A percentile compares a stretch with the other conserved stretches of the same genome.
phyloP scores from a whole-genome alignment of 345 rosid species.

The Eutrema heterophyllum region DNA sequence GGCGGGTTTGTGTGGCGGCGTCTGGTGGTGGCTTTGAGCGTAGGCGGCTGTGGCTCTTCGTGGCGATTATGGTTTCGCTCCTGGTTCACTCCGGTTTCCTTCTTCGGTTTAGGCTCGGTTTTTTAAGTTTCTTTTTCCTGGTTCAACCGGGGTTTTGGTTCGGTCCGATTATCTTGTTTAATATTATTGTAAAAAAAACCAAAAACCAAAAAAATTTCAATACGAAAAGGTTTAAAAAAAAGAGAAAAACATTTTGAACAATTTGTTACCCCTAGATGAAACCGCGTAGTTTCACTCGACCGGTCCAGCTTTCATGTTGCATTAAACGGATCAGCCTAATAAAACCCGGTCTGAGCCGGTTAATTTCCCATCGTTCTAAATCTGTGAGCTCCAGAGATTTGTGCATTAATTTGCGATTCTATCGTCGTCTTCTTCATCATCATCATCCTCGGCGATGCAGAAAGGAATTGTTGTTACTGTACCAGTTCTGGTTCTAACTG shows the following conservation, averaged over 20 bases:
- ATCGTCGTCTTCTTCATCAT: constrained; percentile 3
- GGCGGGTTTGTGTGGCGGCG: too few species aligned
- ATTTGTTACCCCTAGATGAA: not conserved
- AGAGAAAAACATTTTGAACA: not conserved
- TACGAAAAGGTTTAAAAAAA: too few species aligned
- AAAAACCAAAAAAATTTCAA: too few species aligned
- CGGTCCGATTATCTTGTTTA: too few species aligned
- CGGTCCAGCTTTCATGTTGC: not conserved
- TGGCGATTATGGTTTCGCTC: too few species aligned
- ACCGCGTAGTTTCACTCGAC: not conserved
- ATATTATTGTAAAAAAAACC: too few species aligned
- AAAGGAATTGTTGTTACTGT: constrained; percentile 57
- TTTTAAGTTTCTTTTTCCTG: too few species aligned
- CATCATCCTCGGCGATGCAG: constrained; percentile 31
- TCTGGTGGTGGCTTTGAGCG: too few species aligned
- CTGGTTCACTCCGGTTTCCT: too few species aligned
- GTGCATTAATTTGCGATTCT: constrained; percentile 20
- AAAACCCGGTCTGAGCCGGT: constrained; percentile 10
- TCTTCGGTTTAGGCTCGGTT: too few species aligned
- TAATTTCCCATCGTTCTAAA: not conserved
- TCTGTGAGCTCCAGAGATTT: not conserved
- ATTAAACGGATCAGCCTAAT: not conserved
- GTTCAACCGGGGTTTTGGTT: too few species aligned
- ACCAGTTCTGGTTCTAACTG: constrained; percentile 55
- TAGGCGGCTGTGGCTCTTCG: too few species aligned